These are phyloP conservation scores for Endoconidiophora polonica DNA, from an alignment of 2,329 filamentous ascomycete genomes.

Conservation along the genomic window DNA sequence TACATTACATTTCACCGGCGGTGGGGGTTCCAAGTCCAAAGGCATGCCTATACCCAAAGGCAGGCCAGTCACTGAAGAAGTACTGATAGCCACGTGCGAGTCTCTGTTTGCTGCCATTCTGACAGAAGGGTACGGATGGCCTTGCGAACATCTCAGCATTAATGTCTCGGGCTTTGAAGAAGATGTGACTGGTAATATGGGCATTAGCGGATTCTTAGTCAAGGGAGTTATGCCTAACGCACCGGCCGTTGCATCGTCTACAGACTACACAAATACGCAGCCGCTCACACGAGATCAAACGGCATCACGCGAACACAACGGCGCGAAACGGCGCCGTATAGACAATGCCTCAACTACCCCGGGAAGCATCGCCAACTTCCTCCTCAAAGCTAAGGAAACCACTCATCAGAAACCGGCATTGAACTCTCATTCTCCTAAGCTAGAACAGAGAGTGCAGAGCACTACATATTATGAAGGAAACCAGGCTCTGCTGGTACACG, in stretches of 20 bases:
- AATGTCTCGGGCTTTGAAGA: slow-evolving; percentile 90
- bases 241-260: not conserved
- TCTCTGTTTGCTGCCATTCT: slow-evolving; percentile 54
- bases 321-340: slow-evolving; percentile 2
- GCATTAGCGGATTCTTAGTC: slow-evolving; percentile 74
- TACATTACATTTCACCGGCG: slow-evolving; percentile 66
- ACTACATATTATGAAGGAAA: not conserved
- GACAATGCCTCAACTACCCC: not conserved
- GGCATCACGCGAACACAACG: not conserved
- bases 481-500: not conserved
- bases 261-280: not conserved
- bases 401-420: no score
- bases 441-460: no score
- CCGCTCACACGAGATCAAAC: not conserved
- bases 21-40: slow-evolving; percentile 56
- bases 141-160: slow-evolving; percentile 76
- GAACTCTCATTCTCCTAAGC: not conserved
- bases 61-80: slow-evolving; percentile 51
- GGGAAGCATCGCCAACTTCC: slow-evolving; percentile 5
- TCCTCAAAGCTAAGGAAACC: slow-evolving; percentile 2
- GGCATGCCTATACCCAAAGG: slow-evolving; percentile 63
- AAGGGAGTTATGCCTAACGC: slow-evolving; percentile 27
- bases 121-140: slow-evolving; percentile 60
- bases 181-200: slow-evolving; percentile 64
- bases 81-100: slow-evolving; percentile 8